phyloP scores from a whole-genome alignment of 1,284 basidiomycete genomes.

The Papiliotrema terrestris region DNA sequence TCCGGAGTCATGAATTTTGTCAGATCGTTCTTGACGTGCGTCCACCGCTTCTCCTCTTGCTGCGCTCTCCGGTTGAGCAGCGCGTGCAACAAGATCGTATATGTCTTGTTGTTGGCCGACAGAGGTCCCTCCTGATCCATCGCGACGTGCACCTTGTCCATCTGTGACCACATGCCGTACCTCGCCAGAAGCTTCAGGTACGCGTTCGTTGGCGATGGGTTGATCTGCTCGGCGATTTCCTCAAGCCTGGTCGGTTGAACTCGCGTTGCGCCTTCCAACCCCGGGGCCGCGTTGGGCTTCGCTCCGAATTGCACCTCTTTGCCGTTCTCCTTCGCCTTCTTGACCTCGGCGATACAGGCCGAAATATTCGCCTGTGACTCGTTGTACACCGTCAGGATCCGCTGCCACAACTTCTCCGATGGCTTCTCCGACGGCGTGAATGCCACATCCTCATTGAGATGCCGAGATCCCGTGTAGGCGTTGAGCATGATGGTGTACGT shows the following conservation, averaged over 20 bases:
- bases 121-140: slow-evolving; percentile 34
- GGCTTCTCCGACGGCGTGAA: slow-evolving; percentile 8
- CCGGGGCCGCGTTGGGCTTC: slow-evolving; percentile 6
- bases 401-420: slow-evolving; percentile 28
- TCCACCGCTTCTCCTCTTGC: background rate
- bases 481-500: slow-evolving; percentile 46
- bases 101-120: slow-evolving; percentile 38
- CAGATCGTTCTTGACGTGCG: background rate
- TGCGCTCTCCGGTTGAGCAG: slow-evolving; percentile 6
- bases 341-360: background rate
- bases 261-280: background rate
- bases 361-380: slow-evolving; percentile 34
- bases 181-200: slow-evolving; percentile 44
- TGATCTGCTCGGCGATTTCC: slow-evolving; percentile 14
- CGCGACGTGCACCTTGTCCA: slow-evolving; percentile 34
- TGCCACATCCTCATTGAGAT: slow-evolving; percentile 4
- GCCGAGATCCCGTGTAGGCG: slow-evolving; percentile 34
- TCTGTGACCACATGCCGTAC: slow-evolving; percentile 36
- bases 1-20: background rate
- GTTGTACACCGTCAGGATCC: slow-evolving; percentile 36
- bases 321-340: background rate
- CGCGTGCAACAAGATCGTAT: slow-evolving; percentile 33
- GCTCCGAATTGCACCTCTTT: too few relatives aligned
- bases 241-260: background rate
- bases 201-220: slow-evolving; percentile 36